Evolutionary conservation across 1,284 basidiomycete genomes (phyloP).

Genomic region (Abortiporus biennis): DNA sequence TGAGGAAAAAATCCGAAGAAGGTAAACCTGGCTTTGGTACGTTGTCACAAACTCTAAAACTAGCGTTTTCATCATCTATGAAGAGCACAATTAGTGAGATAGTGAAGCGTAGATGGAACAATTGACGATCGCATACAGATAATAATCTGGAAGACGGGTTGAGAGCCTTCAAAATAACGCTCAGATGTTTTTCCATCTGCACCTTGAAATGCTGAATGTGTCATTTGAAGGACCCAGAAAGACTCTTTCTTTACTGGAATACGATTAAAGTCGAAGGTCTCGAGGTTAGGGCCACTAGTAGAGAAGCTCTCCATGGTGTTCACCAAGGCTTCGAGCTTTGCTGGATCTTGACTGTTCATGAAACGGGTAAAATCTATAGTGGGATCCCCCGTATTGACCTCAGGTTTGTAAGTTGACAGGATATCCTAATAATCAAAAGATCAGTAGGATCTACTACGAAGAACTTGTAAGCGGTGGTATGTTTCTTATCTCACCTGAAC

Average conservation of each 20-base stretch:
- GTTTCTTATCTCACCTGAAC: no score
- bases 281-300: conserved; percentile 1
- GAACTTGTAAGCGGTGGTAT: no score
- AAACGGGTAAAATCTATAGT: no score
- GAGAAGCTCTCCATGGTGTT: no score
- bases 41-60: conserved; percentile 12
- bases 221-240: conserved; percentile 28
- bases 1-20: conserved; percentile 21
- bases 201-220: conserved; percentile 12
- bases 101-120: background rate
- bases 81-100: background rate
- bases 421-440: no score
- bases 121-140: conserved; percentile 24
- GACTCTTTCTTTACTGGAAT: conserved; percentile 21
- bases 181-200: conserved; percentile 6
- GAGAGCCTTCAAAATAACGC: conserved; percentile 11
- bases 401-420: no score
- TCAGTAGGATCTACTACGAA: no score
- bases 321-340: no score
- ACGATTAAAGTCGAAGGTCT: conserved; percentile 20
- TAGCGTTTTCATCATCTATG: conserved; percentile 19
- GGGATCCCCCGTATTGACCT: no score
- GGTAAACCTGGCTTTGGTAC: conserved; percentile 19
- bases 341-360: no score
- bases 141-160: conserved; percentile 18